Base-by-base conservation (phyloP, 345 rosid species). In the Trapa incisa region DNA sequence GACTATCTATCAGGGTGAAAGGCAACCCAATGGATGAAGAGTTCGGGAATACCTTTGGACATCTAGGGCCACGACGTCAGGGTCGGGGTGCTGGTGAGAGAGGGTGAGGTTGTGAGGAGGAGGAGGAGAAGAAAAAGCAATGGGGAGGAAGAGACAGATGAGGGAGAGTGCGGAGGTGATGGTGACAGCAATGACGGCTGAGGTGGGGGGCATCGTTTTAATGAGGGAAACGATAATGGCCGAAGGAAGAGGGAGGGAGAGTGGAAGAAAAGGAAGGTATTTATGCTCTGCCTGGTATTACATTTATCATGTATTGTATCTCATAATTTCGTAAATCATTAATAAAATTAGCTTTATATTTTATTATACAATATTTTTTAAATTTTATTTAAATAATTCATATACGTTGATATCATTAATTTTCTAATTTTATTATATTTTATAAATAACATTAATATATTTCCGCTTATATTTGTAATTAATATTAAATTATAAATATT, bases 101-200 rank as follows among this genome's bases (percentile, higher is more conserved):
- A 72, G 73, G 70, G 74, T 76, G 68, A 73, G 76, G 65, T 76
- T 76, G 22, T 22, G 2, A 32, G 65, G 35, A 43, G 89, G 88
- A 90, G 76, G 79, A 84, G 73, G 68, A 79, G 82, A 66, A 54
- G 61, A 72, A 86, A 76, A 69, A 77, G 74, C 70, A 12, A 2
- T 7, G 15, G 63, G 12, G 63, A 58, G 63, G 63, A 58, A 7
- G 63, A 32, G 37, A 32, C 9, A 35, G 63, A 22, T 22, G 29
- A 32, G 38, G 63, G 38, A 58, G 0, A 32, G 38, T 3, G 37
- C 8, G 63, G 63, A 58, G 37, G 35, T 32, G 35, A 58, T 58
- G 63, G 14, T 1, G 60, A 54, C n/a, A n/a, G 5, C 29, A 6
- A n/a, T n/a, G 63, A 16, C 63, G 37, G 38, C 16, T 29, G 63